A percentile compares a stretch with the other conserved stretches of the same genome.
These are phyloP conservation scores for Fusarium sp. DNA, from an alignment of 2,329 filamentous ascomycete species.

Conservation along the genomic window DNA sequence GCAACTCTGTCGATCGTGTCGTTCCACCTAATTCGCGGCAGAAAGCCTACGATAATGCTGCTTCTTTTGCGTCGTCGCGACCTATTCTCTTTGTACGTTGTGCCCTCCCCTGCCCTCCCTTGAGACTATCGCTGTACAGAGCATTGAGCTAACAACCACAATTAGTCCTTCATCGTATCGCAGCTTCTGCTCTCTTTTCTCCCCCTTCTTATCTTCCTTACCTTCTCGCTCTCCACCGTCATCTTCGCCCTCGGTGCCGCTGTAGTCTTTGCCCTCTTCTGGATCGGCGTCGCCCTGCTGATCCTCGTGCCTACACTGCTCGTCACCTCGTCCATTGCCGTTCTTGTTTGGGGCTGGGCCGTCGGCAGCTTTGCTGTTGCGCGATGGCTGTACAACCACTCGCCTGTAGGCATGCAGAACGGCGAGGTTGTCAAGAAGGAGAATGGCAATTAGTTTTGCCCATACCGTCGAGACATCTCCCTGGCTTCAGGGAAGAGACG, in stretches of 20 bases:
- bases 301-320: constrained; percentile 79
- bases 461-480: background rate
- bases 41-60: constrained; percentile 66
- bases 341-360: constrained; percentile 78
- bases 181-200: constrained; percentile 77
- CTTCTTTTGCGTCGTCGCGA: constrained; percentile 71
- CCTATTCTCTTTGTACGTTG: constrained; percentile 78
- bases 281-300: constrained; percentile 75
- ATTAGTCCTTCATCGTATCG: constrained; percentile 75
- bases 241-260: constrained; percentile 74
- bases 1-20: constrained; percentile 63
- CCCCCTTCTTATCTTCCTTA: constrained; percentile 77
- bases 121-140: background rate
- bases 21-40: constrained; percentile 74
- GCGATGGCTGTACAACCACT: constrained; percentile 62
- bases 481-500: no score
- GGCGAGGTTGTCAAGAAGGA: constrained; percentile 47
- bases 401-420: constrained; percentile 46
- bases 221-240: constrained; percentile 75
- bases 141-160: background rate
- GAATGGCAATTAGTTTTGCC: constrained; percentile 29
- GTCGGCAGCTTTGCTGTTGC: constrained; percentile 70
- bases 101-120: background rate
- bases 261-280: constrained; percentile 76
- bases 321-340: constrained; percentile 73